Percentiles rank a stretch among this genome's conserved stretches.
Evolutionary conservation across 192 early-diverging fungal species (phyloP).

Genomic region (Coemansia sp.): DNA sequence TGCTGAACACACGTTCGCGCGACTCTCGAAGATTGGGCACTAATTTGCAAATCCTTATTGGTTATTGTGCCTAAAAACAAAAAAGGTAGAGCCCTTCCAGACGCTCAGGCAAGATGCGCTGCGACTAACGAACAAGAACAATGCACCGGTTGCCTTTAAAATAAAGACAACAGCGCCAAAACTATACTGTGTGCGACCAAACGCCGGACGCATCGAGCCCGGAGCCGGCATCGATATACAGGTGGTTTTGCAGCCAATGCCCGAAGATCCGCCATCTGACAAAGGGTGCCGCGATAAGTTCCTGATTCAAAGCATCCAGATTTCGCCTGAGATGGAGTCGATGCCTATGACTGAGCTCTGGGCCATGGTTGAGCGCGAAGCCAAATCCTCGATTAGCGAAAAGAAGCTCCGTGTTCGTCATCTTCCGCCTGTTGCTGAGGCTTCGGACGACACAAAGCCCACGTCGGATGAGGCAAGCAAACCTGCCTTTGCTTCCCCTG

Average conservation of each 20-base stretch:
- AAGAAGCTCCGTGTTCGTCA: constrained; percentile 69
- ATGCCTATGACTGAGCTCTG: constrained; percentile 72
- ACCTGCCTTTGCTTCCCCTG: background rate
- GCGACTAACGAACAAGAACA: constrained; percentile 65
- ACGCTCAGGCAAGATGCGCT: constrained; percentile 60
- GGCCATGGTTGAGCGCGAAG: constrained; percentile 64
- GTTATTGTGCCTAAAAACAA: background rate
- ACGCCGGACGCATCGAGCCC: constrained; percentile 79
- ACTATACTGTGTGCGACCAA: constrained; percentile 95
- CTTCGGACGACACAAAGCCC: constrained; percentile 6
- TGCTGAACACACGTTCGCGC: too few species aligned
- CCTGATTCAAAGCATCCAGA: constrained; percentile 83
- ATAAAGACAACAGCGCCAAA: constrained; percentile 99
- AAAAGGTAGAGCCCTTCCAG: constrained; percentile 64
- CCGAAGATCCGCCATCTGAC: constrained; percentile 76
- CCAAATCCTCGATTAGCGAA: constrained; percentile 65
- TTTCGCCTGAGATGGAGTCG: constrained; percentile 68
- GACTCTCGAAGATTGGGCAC: background rate
- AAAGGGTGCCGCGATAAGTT: constrained; percentile 97
- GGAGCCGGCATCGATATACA: constrained; percentile 71
- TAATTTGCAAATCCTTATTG: constrained; percentile 1
- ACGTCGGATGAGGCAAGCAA: background rate
- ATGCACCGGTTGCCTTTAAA: constrained; percentile 87
- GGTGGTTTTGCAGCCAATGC: constrained; percentile 89
- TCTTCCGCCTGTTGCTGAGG: constrained; percentile 50